Base-by-base conservation (phyloP, 495 filamentous ascomycete species). In the Cudoniella acicularis region DNA sequence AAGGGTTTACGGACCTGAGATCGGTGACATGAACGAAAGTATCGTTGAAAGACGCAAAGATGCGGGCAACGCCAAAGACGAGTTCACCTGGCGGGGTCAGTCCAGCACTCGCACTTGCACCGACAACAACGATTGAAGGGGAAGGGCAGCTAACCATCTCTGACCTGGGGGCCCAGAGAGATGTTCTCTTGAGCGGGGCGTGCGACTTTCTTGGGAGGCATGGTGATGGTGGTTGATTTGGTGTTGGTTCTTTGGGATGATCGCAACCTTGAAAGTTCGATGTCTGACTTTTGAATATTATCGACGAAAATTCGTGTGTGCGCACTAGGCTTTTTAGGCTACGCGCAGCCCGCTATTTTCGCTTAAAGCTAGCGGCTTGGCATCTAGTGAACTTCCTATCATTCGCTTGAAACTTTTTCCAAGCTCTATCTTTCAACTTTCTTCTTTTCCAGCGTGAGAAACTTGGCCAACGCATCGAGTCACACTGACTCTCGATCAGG, bases 1-100 rank as follows among this genome's bases (percentile, higher is more conserved):
- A 54, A 60, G 42, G 69, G 64, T 57, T 52, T 64, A 92, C 89
- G 77, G 75, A 95, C 89, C 81, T 86, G 74, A 98, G 91, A 93
- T 98, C 95, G 82, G 94, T 98, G 72, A 98, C 90, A 81, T 98
- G 94, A 76, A 97, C 91, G 87, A 94, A 95, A 78, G 91, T 96
- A 71, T 96, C 91, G 77, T 96, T 98, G 89, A 98, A 96, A 62
- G 89, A 94, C 67, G 94, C 94, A 80, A 98, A 99, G 82, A 99
- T 99, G 70, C 94, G 89, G 71, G 93, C 94, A 79, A 96, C 92
- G 71, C 95, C 94, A 78, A 98, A 98, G 78, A 98, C 93, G 18
- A 66, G 56, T 47, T 66, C 63, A 41, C 64, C 60, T 64, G 23
- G 1, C 1, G 46, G 49, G 45, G 40, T 60, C 50, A 60, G 57